A percentile compares a stretch with the other conserved stretches of the same genome.
Conservation (phyloP, 805 yeast species). For the Ogataea paraovalis region DNA sequence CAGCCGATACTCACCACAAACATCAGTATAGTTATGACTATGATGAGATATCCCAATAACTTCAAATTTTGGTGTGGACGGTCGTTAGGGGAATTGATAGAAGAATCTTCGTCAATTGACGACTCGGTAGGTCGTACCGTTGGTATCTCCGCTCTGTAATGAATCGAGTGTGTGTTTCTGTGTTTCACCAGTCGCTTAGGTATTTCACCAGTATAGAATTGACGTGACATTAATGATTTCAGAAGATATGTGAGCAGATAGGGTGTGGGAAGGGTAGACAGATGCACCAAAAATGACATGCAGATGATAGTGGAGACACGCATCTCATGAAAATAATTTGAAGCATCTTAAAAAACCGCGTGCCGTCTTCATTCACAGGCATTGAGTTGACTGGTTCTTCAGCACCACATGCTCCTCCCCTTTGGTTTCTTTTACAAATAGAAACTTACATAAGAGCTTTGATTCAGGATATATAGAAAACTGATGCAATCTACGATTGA, state of each 20-base stretch:
- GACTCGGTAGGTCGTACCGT: background rate
- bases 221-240: background rate
- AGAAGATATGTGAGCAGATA: no score
- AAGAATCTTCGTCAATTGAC: slow-evolving; percentile 2
- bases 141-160: slow-evolving; percentile 14
- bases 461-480: no score
- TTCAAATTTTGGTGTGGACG: slow-evolving; percentile 7
- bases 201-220: background rate
- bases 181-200: slow-evolving; percentile 11
- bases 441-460: no score
- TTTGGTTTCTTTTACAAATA: no score
- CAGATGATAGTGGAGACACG: no score
- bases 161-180: slow-evolving; percentile 24
- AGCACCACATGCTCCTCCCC: no score
- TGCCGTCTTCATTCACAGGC: no score
- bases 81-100: background rate
- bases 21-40: slow-evolving; percentile 24
- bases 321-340: background rate
- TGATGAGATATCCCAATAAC: slow-evolving; percentile 25
- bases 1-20: slow-evolving; percentile 28
- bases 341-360: no score
- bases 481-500: background rate
- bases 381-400: no score
- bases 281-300: no score
- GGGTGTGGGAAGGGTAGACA: no score